A percentile compares a stretch with the other conserved stretches of the same genome.
Conservation (phyloP, 1,284 basidiomycete species). For the Fomes fomentarius region DNA sequence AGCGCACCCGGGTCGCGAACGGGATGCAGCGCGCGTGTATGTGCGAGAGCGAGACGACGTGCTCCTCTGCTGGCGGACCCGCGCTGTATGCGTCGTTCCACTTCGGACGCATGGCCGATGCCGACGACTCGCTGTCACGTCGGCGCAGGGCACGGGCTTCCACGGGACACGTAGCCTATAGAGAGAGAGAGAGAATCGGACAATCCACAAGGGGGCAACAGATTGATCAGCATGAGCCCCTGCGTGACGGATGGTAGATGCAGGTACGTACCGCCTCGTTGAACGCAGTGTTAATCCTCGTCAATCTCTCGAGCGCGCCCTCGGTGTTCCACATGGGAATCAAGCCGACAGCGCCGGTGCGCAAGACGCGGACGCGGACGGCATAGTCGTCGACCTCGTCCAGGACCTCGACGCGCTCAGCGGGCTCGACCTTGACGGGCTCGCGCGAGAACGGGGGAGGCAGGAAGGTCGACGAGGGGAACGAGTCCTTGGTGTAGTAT, state of each 20-base stretch:
- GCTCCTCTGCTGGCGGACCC: background rate
- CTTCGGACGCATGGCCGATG: background rate
- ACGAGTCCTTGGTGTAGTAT: conserved; percentile 32
- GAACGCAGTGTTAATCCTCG: conserved; percentile 34
- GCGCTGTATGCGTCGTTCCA: background rate
- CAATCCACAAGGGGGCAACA: background rate
- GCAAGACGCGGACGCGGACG: conserved; percentile 29
- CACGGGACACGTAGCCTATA: conserved; percentile 27
- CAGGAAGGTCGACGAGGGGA: conserved; percentile 28
- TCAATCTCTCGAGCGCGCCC: conserved; percentile 33
- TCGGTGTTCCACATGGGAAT: conserved; percentile 35
- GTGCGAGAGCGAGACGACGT: conserved; percentile 18
- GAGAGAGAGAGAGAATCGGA: background rate
- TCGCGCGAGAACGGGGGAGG: conserved; percentile 31
- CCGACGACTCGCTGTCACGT: conserved; percentile 20
- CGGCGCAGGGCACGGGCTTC: conserved; percentile 21
- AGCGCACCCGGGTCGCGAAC: conserved; percentile 25
- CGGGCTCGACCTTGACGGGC: conserved; percentile 29
- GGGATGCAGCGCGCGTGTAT: conserved; percentile 27
- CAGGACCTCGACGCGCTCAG: conserved; percentile 29
- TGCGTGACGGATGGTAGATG: background rate
- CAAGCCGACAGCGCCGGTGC: conserved; percentile 27
- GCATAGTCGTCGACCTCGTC: conserved; percentile 31
- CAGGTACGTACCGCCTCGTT: conserved; percentile 35
- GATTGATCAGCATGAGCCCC: background rate